Conservation (phyloP, 2,329 filamentous ascomycete species). For the Aspergillus cejpii region DNA sequence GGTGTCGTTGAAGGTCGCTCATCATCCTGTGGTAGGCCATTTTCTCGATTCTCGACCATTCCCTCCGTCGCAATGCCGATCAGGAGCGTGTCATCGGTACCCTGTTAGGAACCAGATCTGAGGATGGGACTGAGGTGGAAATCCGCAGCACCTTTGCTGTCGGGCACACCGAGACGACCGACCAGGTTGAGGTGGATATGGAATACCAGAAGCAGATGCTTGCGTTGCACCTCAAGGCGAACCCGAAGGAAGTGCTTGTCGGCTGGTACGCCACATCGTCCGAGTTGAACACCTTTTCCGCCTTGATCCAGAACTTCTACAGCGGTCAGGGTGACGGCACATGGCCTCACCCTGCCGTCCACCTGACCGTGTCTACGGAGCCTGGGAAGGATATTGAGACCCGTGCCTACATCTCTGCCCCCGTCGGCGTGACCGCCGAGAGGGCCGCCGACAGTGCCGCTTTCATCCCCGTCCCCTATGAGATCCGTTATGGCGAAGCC, state of each 20-base stretch:
- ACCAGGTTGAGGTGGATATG: constrained; percentile 99
- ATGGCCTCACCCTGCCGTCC: constrained; percentile 93
- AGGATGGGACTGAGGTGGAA: constrained; percentile 94
- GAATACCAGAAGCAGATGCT: constrained; percentile 99
- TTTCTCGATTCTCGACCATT: constrained; percentile 75
- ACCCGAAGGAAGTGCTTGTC: constrained; percentile 86
- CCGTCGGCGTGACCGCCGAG: constrained; percentile 90
- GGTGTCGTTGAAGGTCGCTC: too few relatives aligned
- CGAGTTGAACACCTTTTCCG: constrained; percentile 97
- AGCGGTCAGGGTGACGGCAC: constrained; percentile 93
- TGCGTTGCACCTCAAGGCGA: constrained; percentile 83
- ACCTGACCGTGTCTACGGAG: constrained; percentile 88
- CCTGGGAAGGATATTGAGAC: constrained; percentile 84
- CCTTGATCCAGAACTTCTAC: constrained; percentile 99
- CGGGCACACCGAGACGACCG: constrained; percentile 94
- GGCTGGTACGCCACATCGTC: constrained; percentile 98
- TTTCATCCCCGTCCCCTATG: constrained; percentile 95
- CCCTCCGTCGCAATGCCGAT: constrained; percentile 81
- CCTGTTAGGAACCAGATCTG: constrained; percentile 82
- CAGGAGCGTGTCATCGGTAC: constrained; percentile 96
- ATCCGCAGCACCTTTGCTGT: constrained; percentile 96
- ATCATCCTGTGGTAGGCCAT: constrained; percentile 45
- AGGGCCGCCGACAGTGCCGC: constrained; percentile 91
- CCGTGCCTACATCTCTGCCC: constrained; percentile 88
- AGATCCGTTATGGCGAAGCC: constrained; percentile 79